Evolutionary conservation across 2,329 filamentous ascomycete genomes (phyloP), one percentile per base, ranked within the genome.

Genomic region (Phoma sp.): DNA sequence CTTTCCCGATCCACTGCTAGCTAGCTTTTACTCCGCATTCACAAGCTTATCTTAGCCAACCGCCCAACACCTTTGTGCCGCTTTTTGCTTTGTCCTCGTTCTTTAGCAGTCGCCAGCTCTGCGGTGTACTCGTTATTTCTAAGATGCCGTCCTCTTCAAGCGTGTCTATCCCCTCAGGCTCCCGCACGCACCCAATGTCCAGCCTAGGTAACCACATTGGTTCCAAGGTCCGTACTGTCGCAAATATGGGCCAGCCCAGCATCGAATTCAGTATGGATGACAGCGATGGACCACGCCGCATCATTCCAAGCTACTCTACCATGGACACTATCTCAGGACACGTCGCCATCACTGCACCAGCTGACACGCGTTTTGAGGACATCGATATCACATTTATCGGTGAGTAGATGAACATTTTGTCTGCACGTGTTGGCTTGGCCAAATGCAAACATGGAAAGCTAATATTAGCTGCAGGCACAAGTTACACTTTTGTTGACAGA

Each of bases 331-430:
- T 87, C 49, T 77, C 85, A 51, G 85, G 85, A 12, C 78, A 76
- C 24, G 81, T 82, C 6, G 76, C 72, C 17, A 76, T 88, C 50
- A 79, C 76, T 21, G 76, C 80, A 3, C 73, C 77, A n/a, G 73
- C 76, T 43, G 83, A 86, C 45, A 84, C 78, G 3, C 74, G 75
- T 32, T 87, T 87, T 63, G 84, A 87, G 43, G 78, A 84, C 8
- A 72, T 87, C 33, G 80, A 84, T 27, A 85, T 88, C 62, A 78
- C 82, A 3, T 84, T 87, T 51, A 76, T 84, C 58, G 85, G 83
- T 82, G 69, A 59, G 74, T 70, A 41, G 15, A 40, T 36, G 36
- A n/a, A 38, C 27, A 19, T 47, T 38, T 44, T 33, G 36, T 27
- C 15, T 48, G 27, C 39, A 49, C 39, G 33, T 39, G 29, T 41